A percentile compares a stretch with the other conserved stretches of the same genome.
Conservation (phyloP, 176 grass and related monocot genomes). For the Musa itinerans region DNA sequence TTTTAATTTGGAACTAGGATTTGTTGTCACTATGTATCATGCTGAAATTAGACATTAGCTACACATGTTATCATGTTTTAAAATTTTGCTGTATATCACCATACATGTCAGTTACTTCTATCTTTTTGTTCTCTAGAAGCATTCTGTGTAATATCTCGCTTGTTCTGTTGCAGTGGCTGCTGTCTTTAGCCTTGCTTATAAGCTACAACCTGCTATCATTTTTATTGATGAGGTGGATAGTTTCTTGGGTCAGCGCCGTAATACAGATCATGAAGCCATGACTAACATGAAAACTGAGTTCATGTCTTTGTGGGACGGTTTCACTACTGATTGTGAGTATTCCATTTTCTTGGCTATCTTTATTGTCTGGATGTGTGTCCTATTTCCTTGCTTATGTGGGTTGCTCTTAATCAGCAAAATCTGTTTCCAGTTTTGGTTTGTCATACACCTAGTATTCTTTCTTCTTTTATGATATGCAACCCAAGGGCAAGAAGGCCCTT, state of each 20-base stretch:
- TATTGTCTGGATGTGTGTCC: background rate
- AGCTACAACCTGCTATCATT: conserved; percentile 95
- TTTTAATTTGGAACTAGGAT: no score
- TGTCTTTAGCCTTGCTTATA: conserved; percentile 81
- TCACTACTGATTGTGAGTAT: conserved; percentile 90
- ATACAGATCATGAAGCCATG: conserved; percentile 83
- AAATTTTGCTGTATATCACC: no score
- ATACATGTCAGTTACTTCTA: no score
- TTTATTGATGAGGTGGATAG: conserved; percentile 98
- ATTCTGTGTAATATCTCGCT: background rate
- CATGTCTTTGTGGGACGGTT: conserved; percentile 99
- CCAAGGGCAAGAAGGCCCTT: no score
- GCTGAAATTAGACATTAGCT: no score
- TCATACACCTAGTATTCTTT: no score
- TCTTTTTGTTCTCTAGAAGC: no score
- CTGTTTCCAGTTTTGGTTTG: no score
- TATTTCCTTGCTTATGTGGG: background rate
- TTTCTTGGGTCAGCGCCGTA: conserved; percentile 75
- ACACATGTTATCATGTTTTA: no score
- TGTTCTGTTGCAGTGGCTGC: conserved; percentile 48
- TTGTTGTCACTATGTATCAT: no score
- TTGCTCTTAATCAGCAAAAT: background rate
- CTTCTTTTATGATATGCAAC: no score
- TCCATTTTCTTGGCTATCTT: background rate
- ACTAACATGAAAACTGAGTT: conserved; percentile 99